A percentile compares a stretch with the other conserved stretches of the same genome.
Evolutionary conservation across 164 flowering plant genomes (phyloP).

Genomic region (Santalum album): DNA sequence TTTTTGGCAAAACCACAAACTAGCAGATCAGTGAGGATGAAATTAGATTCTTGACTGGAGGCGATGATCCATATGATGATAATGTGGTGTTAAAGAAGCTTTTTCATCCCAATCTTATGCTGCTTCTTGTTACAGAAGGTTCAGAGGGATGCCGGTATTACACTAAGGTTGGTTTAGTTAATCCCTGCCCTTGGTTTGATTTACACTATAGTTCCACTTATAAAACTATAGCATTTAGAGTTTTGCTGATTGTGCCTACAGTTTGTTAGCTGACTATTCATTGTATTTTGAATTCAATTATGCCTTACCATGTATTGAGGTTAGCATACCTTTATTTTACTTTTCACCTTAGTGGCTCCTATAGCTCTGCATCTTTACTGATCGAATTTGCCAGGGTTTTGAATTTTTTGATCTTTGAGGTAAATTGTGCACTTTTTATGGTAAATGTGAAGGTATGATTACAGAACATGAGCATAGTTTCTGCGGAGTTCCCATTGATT

Average conservation of each 20-base stretch:
- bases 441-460: background rate
- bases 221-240: no score
- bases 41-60: slow-evolving; percentile 30
- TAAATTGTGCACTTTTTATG: background rate
- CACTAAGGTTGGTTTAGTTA: slow-evolving; percentile 24
- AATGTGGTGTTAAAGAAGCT: slow-evolving; percentile 20
- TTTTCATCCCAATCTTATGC: slow-evolving; percentile 21
- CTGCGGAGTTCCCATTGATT: background rate
- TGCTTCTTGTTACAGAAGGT: slow-evolving; percentile 33
- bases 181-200: no score
- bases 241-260: no score
- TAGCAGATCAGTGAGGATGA: slow-evolving; percentile 40
- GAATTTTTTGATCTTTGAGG: no score
- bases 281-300: no score
- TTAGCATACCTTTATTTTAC: no score
- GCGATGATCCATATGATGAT: slow-evolving; percentile 25
- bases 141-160: slow-evolving; percentile 37
- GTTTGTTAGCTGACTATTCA: no score
- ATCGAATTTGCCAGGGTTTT: no score
- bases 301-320: no score
- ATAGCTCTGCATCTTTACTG: no score
- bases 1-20: background rate
- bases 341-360: no score
- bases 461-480: background rate
- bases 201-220: no score